A percentile compares a stretch with the other conserved stretches of the same genome.
Evolutionary conservation across 352 stramenopile genomes (phyloP).

Genomic region (Phytopythium boreale): DNA sequence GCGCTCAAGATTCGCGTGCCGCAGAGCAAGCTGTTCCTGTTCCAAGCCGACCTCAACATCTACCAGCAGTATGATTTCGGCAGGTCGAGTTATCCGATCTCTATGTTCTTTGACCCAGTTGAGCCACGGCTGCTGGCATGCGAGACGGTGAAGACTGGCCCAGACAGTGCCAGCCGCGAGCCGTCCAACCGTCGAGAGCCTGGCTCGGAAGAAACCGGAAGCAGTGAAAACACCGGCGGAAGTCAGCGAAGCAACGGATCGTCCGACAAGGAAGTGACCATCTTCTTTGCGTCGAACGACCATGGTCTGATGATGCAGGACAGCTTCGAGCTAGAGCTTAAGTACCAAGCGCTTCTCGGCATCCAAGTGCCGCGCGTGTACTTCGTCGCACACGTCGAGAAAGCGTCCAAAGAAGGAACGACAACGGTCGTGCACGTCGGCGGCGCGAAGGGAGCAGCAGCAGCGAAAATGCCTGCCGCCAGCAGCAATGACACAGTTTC

Average conservation of each 20-base stretch:
- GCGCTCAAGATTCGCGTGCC: constrained; percentile 81
- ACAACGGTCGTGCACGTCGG: constrained; percentile 36
- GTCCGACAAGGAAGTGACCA: constrained; percentile 84
- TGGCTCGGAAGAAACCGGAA: constrained; percentile 11
- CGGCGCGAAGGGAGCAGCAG: constrained; percentile 23
- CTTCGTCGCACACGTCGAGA: constrained; percentile 56
- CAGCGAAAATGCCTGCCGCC: constrained; percentile 10
- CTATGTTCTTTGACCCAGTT: constrained; percentile 88
- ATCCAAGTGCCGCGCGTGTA: constrained; percentile 84
- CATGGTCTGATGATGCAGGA: constrained; percentile 91
- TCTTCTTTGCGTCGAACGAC: constrained; percentile 92
- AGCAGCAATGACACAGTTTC: constrained; percentile 32
- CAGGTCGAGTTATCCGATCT: constrained; percentile 56
- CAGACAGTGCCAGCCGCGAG: constrained; percentile 17
- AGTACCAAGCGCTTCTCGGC: constrained; percentile 79
- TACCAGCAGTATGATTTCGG: constrained; percentile 91
- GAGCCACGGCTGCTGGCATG: constrained; percentile 88
- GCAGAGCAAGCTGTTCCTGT: constrained; percentile 87
- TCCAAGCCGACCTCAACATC: constrained; percentile 88
- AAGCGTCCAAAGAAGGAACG: constrained; percentile 29
- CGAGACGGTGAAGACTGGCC: constrained; percentile 64
- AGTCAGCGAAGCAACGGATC: constrained; percentile 20
- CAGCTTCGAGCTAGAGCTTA: constrained; percentile 80
- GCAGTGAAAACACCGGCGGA: constrained; percentile 3
- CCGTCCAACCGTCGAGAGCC: constrained; percentile 13